Conservation (phyloP, 805 yeast genomes). For the Cyberlindnera lachancei region DNA sequence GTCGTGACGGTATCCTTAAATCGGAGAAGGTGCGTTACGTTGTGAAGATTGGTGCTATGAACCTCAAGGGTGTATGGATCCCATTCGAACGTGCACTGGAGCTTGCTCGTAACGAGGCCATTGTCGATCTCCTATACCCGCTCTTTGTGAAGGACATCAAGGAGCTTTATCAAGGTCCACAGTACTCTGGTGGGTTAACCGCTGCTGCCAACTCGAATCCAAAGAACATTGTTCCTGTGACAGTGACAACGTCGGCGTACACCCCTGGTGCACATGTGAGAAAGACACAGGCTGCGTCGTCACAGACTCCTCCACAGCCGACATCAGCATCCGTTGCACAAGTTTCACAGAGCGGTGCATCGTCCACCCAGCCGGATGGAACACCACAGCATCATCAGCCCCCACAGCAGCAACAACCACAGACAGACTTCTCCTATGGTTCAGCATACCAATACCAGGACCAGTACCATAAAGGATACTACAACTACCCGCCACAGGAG, state of each 20-base stretch:
- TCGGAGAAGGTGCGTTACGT: conserved; percentile 62
- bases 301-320: too few relatives aligned
- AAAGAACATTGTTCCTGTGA: conserved; percentile 22
- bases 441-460: conserved; percentile 1
- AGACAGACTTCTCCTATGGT: not conserved
- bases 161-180: conserved; percentile 25
- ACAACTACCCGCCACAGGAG: not conserved
- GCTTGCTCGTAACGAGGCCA: conserved; percentile 62
- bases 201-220: conserved; percentile 24
- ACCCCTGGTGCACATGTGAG: conserved; percentile 5
- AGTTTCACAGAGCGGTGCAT: too few relatives aligned
- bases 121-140: conserved; percentile 50
- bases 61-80: conserved; percentile 69
- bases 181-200: conserved; percentile 24
- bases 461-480: conserved; percentile 1
- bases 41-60: conserved; percentile 71
- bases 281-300: not conserved
- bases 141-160: conserved; percentile 62
- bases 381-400: not conserved
- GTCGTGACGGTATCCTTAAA: conserved; percentile 64
- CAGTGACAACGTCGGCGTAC: conserved; percentile 20
- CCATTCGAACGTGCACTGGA: conserved; percentile 67
- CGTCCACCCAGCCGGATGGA: too few relatives aligned
- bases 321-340: too few relatives aligned
- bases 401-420: not conserved